Conservation (phyloP, 1,284 basidiomycete species). For the Ceratobasidium theobromae region DNA sequence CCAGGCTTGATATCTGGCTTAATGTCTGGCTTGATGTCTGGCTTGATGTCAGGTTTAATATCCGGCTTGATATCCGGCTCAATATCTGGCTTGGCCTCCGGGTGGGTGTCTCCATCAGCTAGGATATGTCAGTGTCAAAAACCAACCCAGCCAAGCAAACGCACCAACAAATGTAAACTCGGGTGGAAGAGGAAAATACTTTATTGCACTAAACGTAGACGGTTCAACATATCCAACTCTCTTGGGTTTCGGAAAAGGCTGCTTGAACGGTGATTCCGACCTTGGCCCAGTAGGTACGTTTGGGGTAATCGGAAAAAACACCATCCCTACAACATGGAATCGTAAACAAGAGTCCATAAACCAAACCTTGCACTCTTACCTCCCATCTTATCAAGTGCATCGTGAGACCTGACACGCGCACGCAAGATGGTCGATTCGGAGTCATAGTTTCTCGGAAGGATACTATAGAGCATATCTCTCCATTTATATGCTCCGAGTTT, state of each 20-base stretch:
- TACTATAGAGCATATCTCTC: conserved; percentile 1
- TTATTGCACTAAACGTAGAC: conserved; percentile 12
- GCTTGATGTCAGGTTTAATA: not conserved
- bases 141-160: not conserved
- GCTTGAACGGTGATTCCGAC: not conserved
- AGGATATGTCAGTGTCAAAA: not conserved
- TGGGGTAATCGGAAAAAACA: not conserved
- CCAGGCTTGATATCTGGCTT: conserved; percentile 3
- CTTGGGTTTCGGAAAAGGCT: conserved; percentile 4
- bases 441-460: not conserved
- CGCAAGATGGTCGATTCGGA: conserved; percentile 1
- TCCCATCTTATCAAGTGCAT: conserved; percentile 18
- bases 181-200: conserved; percentile 2
- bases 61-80: not conserved
- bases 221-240: not conserved
- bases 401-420: conserved; percentile 16
- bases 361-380: not conserved
- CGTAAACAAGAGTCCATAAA: not conserved
- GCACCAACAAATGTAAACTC: not conserved
- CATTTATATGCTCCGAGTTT: conserved; percentile 23
- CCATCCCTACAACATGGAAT: conserved; percentile 4
- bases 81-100: not conserved
- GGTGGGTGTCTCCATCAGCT: not conserved
- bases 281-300: conserved; percentile 1
- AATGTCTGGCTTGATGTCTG: too few relatives aligned